Conservation (phyloP, 176 grass and related monocot genomes). For the Pharus latifolius region DNA sequence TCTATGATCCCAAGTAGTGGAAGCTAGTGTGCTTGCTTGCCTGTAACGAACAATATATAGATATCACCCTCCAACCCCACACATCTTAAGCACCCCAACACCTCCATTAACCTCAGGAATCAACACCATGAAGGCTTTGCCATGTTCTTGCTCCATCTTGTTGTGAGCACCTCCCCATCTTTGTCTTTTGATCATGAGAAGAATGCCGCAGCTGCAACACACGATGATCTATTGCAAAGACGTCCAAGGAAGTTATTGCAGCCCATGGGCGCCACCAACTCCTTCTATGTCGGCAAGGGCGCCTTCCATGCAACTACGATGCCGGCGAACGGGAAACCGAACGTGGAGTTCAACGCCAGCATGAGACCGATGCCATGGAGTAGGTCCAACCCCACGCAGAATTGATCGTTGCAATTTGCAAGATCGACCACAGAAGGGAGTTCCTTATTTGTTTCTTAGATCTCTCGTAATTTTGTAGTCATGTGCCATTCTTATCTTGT, state of each 20-base stretch:
- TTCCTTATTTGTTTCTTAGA: no score
- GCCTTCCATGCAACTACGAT: not conserved
- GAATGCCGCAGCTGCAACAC: not conserved
- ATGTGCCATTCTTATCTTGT: no score
- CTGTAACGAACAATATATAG: not conserved
- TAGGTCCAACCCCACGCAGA: constrained; percentile 21
- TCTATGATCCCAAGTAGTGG: not conserved
- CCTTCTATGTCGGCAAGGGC: not conserved
- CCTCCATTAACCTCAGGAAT: not conserved
- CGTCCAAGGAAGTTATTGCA: constrained; percentile 37
- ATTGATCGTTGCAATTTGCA: no score
- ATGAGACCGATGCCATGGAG: not conserved
- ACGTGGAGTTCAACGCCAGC: constrained; percentile 28
- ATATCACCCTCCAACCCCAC: not conserved
- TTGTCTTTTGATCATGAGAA: not conserved
- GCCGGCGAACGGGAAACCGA: not conserved
- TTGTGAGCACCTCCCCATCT: not conserved
- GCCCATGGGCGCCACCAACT: not conserved
- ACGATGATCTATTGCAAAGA: not conserved
- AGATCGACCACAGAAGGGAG: no score
- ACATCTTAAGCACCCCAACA: not conserved
- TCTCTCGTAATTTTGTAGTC: no score
- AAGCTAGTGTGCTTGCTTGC: not conserved
- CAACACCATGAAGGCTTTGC: not conserved
- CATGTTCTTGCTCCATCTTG: not conserved